Evolutionary conservation across 2,329 filamentous ascomycete genomes (phyloP).

Genomic region (Beauveria australis): DNA sequence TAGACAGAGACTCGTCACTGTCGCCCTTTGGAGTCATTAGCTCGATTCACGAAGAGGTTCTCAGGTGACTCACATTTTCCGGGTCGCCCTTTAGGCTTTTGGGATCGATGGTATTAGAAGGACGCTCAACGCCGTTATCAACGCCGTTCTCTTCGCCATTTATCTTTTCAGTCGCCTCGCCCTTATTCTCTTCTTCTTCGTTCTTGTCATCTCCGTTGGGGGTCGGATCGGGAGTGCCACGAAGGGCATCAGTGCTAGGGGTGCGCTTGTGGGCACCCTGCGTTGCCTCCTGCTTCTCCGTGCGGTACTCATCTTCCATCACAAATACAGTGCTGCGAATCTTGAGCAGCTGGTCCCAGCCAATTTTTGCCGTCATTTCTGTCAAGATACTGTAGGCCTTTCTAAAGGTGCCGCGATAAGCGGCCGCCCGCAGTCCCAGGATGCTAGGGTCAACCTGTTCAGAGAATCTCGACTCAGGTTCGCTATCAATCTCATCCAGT

Average conservation of each 20-base stretch:
- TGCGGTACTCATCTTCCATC: conserved; percentile 98
- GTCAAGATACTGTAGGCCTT: conserved; percentile 91
- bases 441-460: conserved; percentile 85
- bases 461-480: conserved; percentile 68
- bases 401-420: conserved; percentile 91
- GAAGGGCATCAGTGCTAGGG: conserved; percentile 71
- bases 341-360: conserved; percentile 92
- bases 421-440: conserved; percentile 74
- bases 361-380: conserved; percentile 92
- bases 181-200: conserved; percentile 27
- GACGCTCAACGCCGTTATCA: conserved; percentile 55
- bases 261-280: conserved; percentile 52
- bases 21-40: conserved; percentile 39
- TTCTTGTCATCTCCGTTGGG: conserved; percentile 38
- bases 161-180: conserved; percentile 23
- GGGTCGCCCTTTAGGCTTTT: conserved; percentile 67
- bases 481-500: conserved; percentile 93
- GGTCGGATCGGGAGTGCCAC: conserved; percentile 56
- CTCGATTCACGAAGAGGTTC: no score
- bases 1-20: conserved; percentile 68
- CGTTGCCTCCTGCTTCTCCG: conserved; percentile 64
- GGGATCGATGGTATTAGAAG: conserved; percentile 68
- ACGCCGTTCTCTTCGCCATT: conserved; percentile 29
- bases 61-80: conserved; percentile 51
- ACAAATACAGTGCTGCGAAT: conserved; percentile 97